Base-by-base conservation (phyloP, 2,329 filamentous ascomycete species). In the Fusarium compactum region DNA sequence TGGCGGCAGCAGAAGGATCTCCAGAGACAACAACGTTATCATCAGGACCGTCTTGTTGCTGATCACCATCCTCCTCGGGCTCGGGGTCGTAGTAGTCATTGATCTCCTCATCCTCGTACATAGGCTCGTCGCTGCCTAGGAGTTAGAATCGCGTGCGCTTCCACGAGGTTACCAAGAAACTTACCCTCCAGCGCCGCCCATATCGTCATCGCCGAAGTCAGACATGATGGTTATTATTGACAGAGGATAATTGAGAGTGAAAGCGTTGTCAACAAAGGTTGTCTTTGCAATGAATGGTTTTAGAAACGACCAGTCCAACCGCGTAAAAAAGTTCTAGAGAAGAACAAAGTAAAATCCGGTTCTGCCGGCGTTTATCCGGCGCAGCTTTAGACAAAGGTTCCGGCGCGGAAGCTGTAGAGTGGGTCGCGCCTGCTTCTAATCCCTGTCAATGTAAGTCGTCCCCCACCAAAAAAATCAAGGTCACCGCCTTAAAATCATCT, bases 21-120 rank as follows among this genome's bases (percentile, higher is more conserved):
- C 89, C 89, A 18, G 88, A 87, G 51, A 87, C 78, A 63, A 91
- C 82, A 12, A 91, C 83, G 69, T 90, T 85, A 71, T 89, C 86
- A 34, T 89, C 87, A 20, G 85, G 85, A 50, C 85, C 86, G 59
- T 86, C 82, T 56, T 83, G 83, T 60, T 83, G 83, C 54, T 85
- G 82, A 48, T 85, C 85, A 27, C 84, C 85, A 29, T 83, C 84
- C 43, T 85, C 82, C 18, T 86, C 85, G 34, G 88, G 87, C 73
- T 90, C 88, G 30, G 79, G 78, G 18, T 82, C 82, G 77, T 87
- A 89, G 77, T 84, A 86, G 68, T 89, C 87, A 73, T 85, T 83
- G 72, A 85, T 85, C 62, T 90, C 89, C 57, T 91, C 90, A 65
- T 94, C 91, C 70, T 95, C 90, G 83, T 89, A 92, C 76, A 89